Evolutionary conservation across 345 rosid genomes (phyloP), one percentile per base, ranked within the genome.

Genomic region (Citrus reticulata): DNA sequence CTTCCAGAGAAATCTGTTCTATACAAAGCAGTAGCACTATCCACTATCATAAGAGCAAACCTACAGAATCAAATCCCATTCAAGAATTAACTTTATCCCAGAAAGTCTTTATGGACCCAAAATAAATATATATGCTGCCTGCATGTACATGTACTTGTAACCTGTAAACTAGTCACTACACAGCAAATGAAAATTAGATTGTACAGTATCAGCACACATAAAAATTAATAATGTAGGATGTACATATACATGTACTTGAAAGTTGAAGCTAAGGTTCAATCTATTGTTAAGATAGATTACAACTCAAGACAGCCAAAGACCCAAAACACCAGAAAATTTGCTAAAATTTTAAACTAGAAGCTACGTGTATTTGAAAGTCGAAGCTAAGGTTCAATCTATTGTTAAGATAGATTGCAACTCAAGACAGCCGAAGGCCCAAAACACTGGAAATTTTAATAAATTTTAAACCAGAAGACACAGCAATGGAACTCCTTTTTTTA

Each of bases 1-100:
- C 99, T 91, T 71, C 98, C 99, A 42, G 90, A 87, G 84, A 93
- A 96, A 90, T 94, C 95, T 66, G 99, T 96, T 84, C 99, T 85
- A 82, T 96, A 96, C 51, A 96, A 89, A 42, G 97, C 97, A 0
- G 99, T 96, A 51, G 98, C 97, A 68, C 97, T 94, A 86, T 94
- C 99, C 34, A 96, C 97, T 80, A 96, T 90, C 97, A 96, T 85
- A 9, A 96, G 97, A 57, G 98, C 98, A 79, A 94, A 96, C 86
- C 98, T 95, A 76, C 40, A 75, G 51, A 84, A 64, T 59, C 68
- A 49, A 46, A 84, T 66, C 46, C 77, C 79, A 49, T 58, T 29
- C 57, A 75, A 62, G 13, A 34, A 39, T 79, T 60, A 78, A 25
- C n/a, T 40, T 30, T 46, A 6, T 32, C 27, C 30, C 22, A 30